Evolutionary conservation across 2,329 filamentous ascomycete species (phyloP), one percentile per base, ranked within the genome.

Genomic region (Fusarium agapanthi): DNA sequence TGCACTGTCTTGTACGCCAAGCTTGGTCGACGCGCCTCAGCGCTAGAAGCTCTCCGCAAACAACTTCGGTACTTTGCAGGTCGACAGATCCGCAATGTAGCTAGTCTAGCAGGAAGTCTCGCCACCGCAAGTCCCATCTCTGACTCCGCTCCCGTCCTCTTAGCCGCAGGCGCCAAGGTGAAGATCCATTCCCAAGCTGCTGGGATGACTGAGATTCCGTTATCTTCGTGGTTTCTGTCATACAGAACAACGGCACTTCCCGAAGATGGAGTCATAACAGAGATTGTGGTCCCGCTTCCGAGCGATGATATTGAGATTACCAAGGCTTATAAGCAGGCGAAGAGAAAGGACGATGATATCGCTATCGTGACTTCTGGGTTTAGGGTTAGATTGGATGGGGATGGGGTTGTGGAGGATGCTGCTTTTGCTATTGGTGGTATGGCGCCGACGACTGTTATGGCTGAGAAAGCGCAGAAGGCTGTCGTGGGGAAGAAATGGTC

Each of bases 391-490:
- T 28, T 60, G 18, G 11, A 13, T n/a, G 35, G 10, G 1, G 20
- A 41, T 12, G 57, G 35, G 16, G 28, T 60, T 34, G 57, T 60
- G 8, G n/a, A 60, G 8, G 35, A 60, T 55, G 57, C 57, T 5
- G 45, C 45, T 5, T 60, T 60, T 41, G 37, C 57, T 4, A 16
- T 60, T 18, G 57, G 57, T 1, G 57, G 57, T 34, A 60, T 60
- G 57, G 57, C 45, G 5, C 57, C 57, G 6, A 60, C 47, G n/a
- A 60, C 57, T 14, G 57, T 60, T 7, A 60, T 60, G 57, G 57
- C 57, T 34, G 45, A 53, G 6, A 55, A n/a, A 22, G 45, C 57
- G 8, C 45, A 54, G 13, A 1, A 60, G 4, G n/a, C n/a, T 54
- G 45, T 60, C 2, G 10, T 55, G 4, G 45, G 57, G 28, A 60